phyloP scores from a whole-genome alignment of 345 rosid species.

The Arabis alpina region DNA sequence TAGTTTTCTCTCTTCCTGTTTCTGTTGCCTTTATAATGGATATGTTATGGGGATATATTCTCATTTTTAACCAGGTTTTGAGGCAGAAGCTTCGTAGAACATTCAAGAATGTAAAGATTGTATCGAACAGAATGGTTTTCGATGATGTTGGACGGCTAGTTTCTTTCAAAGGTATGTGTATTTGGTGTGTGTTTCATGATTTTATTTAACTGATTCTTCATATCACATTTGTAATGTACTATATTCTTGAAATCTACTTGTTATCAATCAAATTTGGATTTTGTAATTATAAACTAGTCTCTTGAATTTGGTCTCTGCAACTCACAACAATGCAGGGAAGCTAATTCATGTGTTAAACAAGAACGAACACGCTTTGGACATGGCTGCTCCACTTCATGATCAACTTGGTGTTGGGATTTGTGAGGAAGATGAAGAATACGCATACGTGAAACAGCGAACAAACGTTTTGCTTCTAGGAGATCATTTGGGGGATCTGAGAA shows the following conservation, averaged over 20 bases:
- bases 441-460: conserved; percentile 65
- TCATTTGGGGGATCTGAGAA: conserved; percentile 80
- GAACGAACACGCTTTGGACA: conserved; percentile 89
- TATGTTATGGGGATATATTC: not conserved
- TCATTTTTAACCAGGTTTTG: conserved; percentile 59
- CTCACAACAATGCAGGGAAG: conserved; percentile 55
- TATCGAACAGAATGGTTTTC: conserved; percentile 82
- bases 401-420: conserved; percentile 50
- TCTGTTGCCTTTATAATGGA: conserved; percentile 3
- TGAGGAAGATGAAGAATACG: conserved; percentile 46
- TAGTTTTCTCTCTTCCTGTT: not conserved
- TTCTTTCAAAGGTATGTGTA: conserved; percentile 84
- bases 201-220: not conserved
- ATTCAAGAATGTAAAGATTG: conserved; percentile 74
- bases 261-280: not conserved
- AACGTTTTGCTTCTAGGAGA: conserved; percentile 90
- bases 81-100: conserved; percentile 79
- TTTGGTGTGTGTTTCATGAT: not conserved
- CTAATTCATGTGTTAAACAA: conserved; percentile 81
- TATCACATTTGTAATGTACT: no score
- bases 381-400: conserved; percentile 83
- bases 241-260: no score
- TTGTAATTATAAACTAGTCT: conserved; percentile 17
- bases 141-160: conserved; percentile 59
- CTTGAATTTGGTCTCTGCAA: not conserved